These are phyloP conservation scores for Globisporangium spiculum DNA, from an alignment of 352 stramenopile species.

Conservation along the genomic window DNA sequence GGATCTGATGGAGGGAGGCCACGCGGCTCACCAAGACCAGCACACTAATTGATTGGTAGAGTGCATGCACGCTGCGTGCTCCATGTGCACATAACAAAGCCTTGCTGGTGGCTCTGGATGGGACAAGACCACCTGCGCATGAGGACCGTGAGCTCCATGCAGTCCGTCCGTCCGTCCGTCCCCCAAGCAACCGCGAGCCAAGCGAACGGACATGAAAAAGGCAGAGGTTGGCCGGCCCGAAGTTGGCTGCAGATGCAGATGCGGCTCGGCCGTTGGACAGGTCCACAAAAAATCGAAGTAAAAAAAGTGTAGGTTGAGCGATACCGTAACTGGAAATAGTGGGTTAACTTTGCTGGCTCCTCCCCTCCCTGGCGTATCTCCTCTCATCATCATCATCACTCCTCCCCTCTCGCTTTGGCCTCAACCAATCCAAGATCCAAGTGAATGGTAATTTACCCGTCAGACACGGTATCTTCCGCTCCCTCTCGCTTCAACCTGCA, in stretches of 20 bases:
- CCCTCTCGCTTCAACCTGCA: conserved; percentile 3
- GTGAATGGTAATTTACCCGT: neutral
- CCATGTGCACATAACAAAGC: neutral
- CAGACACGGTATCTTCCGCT: neutral
- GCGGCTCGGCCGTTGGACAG: conserved; percentile 8
- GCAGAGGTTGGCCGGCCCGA: neutral
- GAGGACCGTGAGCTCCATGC: neutral
- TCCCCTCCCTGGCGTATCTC: neutral
- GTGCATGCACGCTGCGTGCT: neutral
- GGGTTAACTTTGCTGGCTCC: conserved; percentile 7
- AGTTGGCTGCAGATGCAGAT: neutral
- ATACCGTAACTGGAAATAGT: conserved; percentile 13
- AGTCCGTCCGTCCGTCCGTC: neutral
- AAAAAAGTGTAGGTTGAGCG: conserved; percentile 16
- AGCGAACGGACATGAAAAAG: neutral
- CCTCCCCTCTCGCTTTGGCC: neutral
- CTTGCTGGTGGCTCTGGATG: neutral
- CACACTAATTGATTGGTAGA: neutral
- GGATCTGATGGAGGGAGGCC: neutral
- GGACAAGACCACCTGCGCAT: neutral
- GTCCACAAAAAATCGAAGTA: neutral
- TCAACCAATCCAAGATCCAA: neutral
- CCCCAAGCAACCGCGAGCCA: neutral
- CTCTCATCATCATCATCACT: neutral
- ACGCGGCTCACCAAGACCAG: neutral